Evolutionary conservation across 805 yeast species (phyloP).

Genomic region (Zygotorulaspora sp.): DNA sequence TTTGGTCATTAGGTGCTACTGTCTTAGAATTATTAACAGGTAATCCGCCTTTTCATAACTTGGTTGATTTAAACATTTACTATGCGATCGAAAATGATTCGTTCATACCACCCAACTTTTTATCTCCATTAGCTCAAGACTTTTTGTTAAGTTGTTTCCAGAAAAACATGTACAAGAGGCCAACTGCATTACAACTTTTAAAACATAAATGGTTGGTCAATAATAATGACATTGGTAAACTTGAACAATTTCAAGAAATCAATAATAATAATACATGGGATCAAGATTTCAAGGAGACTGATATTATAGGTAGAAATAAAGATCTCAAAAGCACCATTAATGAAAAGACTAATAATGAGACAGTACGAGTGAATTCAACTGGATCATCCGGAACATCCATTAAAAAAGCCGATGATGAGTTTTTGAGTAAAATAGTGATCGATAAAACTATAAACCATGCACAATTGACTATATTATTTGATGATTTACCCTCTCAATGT

Average conservation of each 20-base stretch:
- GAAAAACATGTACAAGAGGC: conserved; percentile 63
- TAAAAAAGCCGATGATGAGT: neutral
- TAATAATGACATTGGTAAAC: conserved; percentile 14
- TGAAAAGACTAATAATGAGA: neutral
- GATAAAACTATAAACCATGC: neutral
- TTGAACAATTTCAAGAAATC: conserved; percentile 26
- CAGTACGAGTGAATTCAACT: neutral
- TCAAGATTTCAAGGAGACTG: conserved; percentile 26
- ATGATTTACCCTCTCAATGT: conserved; percentile 6
- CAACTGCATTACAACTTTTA: conserved; percentile 57
- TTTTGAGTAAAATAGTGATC: neutral
- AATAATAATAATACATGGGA: conserved; percentile 27
- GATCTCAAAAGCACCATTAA: neutral
- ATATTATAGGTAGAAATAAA: neutral
- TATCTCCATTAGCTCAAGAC: conserved; percentile 52
- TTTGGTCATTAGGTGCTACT: conserved; percentile 95
- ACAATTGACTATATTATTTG: conserved; percentile 6
- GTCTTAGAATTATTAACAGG: conserved; percentile 81
- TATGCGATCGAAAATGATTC: conserved; percentile 40
- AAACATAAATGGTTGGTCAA: conserved; percentile 49
- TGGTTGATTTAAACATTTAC: conserved; percentile 35
- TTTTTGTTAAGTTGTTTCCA: conserved; percentile 68
- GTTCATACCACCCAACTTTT: conserved; percentile 34
- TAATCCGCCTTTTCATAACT: conserved; percentile 77
- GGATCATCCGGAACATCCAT: neutral